Conservation (phyloP, 2,329 filamentous ascomycete species). For the Trichoderma sp. region DNA sequence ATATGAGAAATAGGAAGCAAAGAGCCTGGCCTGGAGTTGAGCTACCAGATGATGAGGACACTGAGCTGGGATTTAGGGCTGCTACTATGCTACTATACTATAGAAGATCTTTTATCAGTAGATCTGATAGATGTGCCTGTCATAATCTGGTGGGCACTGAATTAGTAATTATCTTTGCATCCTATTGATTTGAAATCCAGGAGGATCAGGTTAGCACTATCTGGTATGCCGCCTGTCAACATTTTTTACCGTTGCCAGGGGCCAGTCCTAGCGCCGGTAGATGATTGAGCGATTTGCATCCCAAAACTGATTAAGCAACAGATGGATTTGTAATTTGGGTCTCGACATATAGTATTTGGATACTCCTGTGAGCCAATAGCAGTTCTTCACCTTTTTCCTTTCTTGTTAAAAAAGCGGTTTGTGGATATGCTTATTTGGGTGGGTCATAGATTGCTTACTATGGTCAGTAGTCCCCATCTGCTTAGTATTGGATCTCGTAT, state of each 20-base stretch:
- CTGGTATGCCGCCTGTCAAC: neutral
- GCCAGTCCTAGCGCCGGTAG: neutral
- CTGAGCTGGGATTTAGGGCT: neutral
- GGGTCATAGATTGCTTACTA: neutral
- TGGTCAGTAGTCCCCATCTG: neutral
- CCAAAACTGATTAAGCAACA: neutral
- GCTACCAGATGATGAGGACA: neutral
- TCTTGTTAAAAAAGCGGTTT: neutral
- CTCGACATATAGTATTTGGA: neutral
- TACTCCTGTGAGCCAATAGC: neutral
- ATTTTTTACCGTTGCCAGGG: neutral
- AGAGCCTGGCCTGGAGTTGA: neutral
- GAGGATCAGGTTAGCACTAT: neutral
- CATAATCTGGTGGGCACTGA: neutral
- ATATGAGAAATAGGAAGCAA: neutral
- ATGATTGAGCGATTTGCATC: neutral
- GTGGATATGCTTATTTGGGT: neutral
- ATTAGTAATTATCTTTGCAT: neutral
- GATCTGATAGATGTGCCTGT: neutral
- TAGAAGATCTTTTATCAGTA: neutral
- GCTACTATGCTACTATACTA: neutral
- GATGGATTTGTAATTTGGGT: neutral
- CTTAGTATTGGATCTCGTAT: neutral
- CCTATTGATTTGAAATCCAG: neutral
- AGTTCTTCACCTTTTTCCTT: neutral